Evolutionary conservation across 108 stramenopile genomes (phyloP).

Genomic region (Craspedostauros australis): DNA sequence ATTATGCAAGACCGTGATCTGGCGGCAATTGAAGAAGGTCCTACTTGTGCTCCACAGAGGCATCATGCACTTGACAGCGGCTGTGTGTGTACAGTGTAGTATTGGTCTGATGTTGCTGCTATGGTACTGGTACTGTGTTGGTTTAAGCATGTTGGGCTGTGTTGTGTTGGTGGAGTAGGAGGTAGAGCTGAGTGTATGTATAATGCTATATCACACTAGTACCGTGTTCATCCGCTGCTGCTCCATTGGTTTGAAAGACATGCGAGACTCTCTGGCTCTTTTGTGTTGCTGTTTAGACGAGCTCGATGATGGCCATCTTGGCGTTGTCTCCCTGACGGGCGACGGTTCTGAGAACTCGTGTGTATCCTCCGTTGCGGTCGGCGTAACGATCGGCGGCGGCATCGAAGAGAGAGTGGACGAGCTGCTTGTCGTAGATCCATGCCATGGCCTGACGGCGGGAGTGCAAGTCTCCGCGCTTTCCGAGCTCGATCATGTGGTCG

Average conservation of each 20-base stretch:
- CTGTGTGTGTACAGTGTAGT: too few species aligned
- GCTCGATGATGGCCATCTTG: slow-evolving; percentile 94
- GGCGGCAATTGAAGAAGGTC: too few species aligned
- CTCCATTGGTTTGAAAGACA: neutral
- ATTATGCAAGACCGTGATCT: too few species aligned
- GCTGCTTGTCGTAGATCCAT: slow-evolving; percentile 95
- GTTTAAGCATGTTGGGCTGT: too few species aligned
- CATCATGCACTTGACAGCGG: too few species aligned
- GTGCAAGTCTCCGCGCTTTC: slow-evolving; percentile 91
- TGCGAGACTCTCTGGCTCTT: neutral
- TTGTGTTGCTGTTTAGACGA: slow-evolving; percentile 60
- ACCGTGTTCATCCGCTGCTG: too few species aligned
- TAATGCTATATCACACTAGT: too few species aligned
- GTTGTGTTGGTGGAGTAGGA: too few species aligned
- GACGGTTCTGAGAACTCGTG: slow-evolving; percentile 88
- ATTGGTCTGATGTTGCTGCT: too few species aligned
- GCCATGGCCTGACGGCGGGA: slow-evolving; percentile 90
- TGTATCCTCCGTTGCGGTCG: slow-evolving; percentile 87
- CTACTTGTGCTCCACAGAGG: too few species aligned
- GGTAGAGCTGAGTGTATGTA: too few species aligned
- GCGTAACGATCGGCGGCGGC: slow-evolving; percentile 90
- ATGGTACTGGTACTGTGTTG: too few species aligned
- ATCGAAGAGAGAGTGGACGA: slow-evolving; percentile 94
- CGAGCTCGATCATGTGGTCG: slow-evolving; percentile 94
- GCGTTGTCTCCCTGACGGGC: slow-evolving; percentile 95